A percentile compares a stretch with the other conserved stretches of the same genome.
Conservation (phyloP, 163 green algal genomes). For the Scenedesmus sp. region DNA sequence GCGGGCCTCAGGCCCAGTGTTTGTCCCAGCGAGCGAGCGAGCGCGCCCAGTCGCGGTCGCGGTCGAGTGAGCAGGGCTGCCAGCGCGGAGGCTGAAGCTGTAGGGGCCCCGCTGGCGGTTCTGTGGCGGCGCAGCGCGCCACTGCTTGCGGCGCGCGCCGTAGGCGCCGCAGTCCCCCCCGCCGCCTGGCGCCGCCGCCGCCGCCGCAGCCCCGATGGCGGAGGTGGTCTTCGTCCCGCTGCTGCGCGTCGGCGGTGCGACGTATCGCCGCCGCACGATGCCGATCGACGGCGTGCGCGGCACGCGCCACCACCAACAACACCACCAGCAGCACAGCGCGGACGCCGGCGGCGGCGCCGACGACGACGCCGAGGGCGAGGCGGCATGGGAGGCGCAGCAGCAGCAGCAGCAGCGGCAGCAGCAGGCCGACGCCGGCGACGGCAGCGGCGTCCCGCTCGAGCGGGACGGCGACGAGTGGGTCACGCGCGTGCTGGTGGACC, state of each 20-base stretch:
- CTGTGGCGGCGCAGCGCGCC: too few relatives aligned
- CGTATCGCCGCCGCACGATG: neutral
- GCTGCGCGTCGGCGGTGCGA: constrained; percentile 5
- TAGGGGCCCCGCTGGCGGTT: too few relatives aligned
- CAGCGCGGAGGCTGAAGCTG: too few relatives aligned
- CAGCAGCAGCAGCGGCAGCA: too few relatives aligned
- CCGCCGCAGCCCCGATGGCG: neutral
- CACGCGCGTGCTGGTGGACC: constrained; percentile 37
- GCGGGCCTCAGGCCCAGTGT: too few relatives aligned
- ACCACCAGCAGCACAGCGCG: neutral
- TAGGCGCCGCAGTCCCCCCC: neutral
- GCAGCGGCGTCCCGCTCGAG: constrained; percentile 47
- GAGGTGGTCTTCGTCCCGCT: constrained; percentile 12
- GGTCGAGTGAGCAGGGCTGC: too few relatives aligned
- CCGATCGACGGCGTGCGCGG: neutral
- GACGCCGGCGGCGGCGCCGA: too few relatives aligned
- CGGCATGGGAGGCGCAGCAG: neutral
- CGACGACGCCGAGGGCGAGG: neutral
- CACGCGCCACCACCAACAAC: neutral
- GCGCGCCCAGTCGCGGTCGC: too few relatives aligned
- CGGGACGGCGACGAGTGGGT: constrained; percentile 39
- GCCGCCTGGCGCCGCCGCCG: neutral
- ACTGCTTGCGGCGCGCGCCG: neutral
- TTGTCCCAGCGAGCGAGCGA: too few relatives aligned
- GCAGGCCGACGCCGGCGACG: constrained; percentile 3